A percentile compares a stretch with the other conserved stretches of the same genome.
Evolutionary conservation across 2,329 filamentous ascomycete genomes (phyloP).

Genomic region (Aspergillus sp.): DNA sequence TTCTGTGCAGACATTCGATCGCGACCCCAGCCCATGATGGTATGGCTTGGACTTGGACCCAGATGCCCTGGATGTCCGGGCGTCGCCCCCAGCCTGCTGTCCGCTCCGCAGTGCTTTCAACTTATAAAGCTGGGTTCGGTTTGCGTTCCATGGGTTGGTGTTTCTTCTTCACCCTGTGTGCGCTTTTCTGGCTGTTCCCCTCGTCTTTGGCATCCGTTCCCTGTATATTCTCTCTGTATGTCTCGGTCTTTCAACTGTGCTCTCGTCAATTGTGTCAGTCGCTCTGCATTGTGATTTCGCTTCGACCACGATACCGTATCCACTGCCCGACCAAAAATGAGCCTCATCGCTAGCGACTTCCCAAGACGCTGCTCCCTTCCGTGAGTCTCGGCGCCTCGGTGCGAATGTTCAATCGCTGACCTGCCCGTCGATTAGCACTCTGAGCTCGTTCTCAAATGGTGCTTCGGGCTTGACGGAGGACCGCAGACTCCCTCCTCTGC

Average conservation of each 20-base stretch:
- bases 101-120: conserved; percentile 12
- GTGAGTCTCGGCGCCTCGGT: conserved; percentile 9
- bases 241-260: no score
- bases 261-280: no score
- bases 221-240: no score
- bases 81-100: conserved; percentile 8
- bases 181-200: conserved; percentile 5
- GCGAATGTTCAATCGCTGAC: conserved; percentile 4
- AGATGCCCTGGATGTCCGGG: conserved; percentile 11
- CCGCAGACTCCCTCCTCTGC: conserved; percentile 29
- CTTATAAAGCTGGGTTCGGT: conserved; percentile 29
- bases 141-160: conserved; percentile 13
- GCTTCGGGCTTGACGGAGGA: conserved; percentile 23
- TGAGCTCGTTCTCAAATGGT: conserved; percentile 12
- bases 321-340: conserved; percentile 21
- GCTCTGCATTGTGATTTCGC: not conserved
- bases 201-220: conserved; percentile 17
- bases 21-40: not conserved
- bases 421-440: conserved; percentile 7
- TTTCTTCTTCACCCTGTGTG: conserved; percentile 11
- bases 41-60: not conserved
- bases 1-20: conserved; percentile 10
- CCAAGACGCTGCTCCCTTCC: conserved; percentile 27
- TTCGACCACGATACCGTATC: conserved; percentile 1
- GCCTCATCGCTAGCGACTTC: conserved; percentile 18